These are phyloP conservation scores for Aureobasidium sp. DNA, from an alignment of 2,329 filamentous ascomycete genomes.

Conservation along the genomic window DNA sequence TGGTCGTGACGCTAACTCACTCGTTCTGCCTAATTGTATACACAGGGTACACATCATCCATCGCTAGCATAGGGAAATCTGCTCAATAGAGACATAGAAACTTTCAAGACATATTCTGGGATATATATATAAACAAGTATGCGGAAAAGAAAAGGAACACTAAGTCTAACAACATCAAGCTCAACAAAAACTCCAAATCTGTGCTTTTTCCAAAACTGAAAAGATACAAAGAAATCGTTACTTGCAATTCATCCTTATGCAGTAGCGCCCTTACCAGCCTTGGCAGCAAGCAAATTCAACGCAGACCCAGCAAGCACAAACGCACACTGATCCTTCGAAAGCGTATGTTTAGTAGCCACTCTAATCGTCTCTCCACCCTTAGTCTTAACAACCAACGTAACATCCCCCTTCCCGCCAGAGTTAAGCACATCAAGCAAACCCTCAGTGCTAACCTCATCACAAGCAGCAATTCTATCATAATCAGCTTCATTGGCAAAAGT, in stretches of 20 bases:
- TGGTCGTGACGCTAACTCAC: too few species aligned
- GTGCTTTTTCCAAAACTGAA: not conserved
- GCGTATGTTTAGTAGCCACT: constrained; percentile 75
- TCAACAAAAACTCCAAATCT: not conserved
- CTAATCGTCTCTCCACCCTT: constrained; percentile 53
- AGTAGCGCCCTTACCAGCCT: constrained; percentile 26
- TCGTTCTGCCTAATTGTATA: too few species aligned
- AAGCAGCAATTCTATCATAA: constrained; percentile 74
- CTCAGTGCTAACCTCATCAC: constrained; percentile 74
- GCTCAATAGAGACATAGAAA: too few species aligned
- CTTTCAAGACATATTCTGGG: too few species aligned
- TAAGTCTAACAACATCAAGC: too few species aligned
- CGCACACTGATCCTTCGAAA: constrained; percentile 81
- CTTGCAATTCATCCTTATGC: not conserved
- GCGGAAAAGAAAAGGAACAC: too few species aligned
- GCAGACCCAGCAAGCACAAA: constrained; percentile 94
- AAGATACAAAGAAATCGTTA: not conserved
- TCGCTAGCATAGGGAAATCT: too few species aligned
- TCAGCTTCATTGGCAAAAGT: constrained; percentile 83
- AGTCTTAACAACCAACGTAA: constrained; percentile 50
- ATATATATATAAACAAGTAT: too few species aligned
- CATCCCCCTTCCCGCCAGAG: constrained; percentile 67
- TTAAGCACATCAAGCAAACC: constrained; percentile 76
- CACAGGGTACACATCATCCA: too few species aligned
- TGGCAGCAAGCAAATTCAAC: constrained; percentile 74